phyloP scores from a whole-genome alignment of 129 eudicot genomes.

The Helianthus annuus region DNA sequence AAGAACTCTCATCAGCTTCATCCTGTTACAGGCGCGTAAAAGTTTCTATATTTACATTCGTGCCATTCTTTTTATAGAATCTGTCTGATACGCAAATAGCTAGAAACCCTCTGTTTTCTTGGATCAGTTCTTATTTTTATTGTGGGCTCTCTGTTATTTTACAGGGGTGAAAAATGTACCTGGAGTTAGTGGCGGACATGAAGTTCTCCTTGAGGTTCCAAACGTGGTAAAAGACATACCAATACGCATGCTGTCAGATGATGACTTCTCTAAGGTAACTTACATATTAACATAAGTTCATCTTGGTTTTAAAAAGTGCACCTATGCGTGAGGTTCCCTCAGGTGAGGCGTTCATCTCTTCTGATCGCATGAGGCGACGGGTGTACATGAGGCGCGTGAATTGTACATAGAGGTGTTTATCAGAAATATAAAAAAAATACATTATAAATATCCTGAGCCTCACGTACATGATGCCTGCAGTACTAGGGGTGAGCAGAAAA shows the following conservation, averaged over 20 bases:
- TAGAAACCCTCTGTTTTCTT: neutral
- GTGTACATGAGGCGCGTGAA: too few species aligned
- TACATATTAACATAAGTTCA: constrained; percentile 6
- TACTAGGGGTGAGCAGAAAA: too few species aligned
- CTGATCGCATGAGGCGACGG: too few species aligned
- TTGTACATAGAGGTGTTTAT: too few species aligned
- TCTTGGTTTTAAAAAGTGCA: neutral
- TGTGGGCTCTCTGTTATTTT: neutral
- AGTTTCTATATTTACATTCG: too few species aligned
- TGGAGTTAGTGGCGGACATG: constrained; percentile 14
- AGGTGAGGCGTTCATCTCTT: too few species aligned
- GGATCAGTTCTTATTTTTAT: constrained; percentile 11
- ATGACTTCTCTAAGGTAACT: constrained; percentile 70
- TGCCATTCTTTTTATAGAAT: neutral
- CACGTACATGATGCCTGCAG: too few species aligned
- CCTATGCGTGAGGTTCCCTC: too few species aligned
- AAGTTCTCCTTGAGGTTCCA: constrained; percentile 62
- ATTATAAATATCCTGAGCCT: too few species aligned
- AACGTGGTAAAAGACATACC: constrained; percentile 50
- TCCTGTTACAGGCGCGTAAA: constrained; percentile 69
- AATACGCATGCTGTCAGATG: constrained; percentile 65
- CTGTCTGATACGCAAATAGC: neutral
- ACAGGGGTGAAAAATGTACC: constrained; percentile 51
- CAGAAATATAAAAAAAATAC: too few species aligned
- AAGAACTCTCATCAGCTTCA: constrained; percentile 73